A percentile compares a stretch with the other conserved stretches of the same genome.
These are phyloP conservation scores for Neofusicoccum parvum DNA, from an alignment of 2,329 filamentous ascomycete species.

Conservation along the genomic window DNA sequence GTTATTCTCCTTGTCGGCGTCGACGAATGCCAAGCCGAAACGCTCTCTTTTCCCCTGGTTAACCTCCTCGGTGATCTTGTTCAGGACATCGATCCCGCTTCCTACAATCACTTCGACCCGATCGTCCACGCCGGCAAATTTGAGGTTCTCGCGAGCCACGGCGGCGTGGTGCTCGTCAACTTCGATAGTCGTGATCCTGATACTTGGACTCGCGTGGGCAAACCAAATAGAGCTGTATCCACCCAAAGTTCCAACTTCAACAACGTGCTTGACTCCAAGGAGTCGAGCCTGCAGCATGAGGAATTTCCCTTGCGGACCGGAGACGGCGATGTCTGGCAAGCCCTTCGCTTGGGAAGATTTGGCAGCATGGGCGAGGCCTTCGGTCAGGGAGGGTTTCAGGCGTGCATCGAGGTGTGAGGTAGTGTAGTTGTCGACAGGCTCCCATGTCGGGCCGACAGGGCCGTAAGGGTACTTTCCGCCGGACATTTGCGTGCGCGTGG, in stretches of 20 bases:
- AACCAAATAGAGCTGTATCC: constrained; percentile 59
- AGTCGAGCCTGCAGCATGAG: constrained; percentile 37
- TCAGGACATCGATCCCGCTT: constrained; percentile 47
- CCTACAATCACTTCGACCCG: constrained; percentile 51
- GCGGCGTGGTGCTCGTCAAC: constrained; percentile 49
- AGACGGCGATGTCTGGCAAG: constrained; percentile 40
- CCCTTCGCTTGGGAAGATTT: constrained; percentile 31
- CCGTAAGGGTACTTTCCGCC: background rate
- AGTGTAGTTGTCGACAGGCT: constrained; percentile 42
- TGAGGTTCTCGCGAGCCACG: constrained; percentile 51
- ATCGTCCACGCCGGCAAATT: constrained; percentile 43
- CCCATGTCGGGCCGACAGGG: constrained; percentile 31
- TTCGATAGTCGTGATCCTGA: constrained; percentile 55
- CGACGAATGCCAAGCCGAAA: constrained; percentile 57
- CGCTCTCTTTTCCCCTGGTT: constrained; percentile 38
- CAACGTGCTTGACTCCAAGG: constrained; percentile 33
- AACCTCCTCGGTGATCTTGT: constrained; percentile 45
- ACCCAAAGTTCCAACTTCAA: constrained; percentile 60
- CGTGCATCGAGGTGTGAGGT: constrained; percentile 37
- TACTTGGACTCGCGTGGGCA: constrained; percentile 40
- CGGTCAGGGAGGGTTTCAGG: constrained; percentile 24
- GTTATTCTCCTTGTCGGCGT: constrained; percentile 56
- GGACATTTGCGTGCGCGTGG: background rate
- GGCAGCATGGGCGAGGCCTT: constrained; percentile 20
- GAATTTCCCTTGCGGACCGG: constrained; percentile 37